phyloP scores from a whole-genome alignment of 2,329 filamentous ascomycete species.

The Nemania abortiva region DNA sequence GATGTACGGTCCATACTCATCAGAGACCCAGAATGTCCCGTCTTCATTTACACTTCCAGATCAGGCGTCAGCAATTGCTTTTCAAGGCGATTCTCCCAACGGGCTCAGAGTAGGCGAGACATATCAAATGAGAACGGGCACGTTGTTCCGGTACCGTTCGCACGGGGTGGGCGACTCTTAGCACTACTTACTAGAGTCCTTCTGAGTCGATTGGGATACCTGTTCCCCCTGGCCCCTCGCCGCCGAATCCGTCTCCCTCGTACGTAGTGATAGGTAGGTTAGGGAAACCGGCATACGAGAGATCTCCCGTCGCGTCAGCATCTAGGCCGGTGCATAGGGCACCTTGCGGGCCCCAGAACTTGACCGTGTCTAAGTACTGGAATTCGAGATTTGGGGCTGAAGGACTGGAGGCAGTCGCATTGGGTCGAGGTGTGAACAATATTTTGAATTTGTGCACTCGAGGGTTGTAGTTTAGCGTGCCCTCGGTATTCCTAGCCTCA shows the following conservation, averaged over 20 bases:
- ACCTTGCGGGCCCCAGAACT: slow-evolving; percentile 72
- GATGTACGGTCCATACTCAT: slow-evolving; percentile 78
- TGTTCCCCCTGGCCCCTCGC: slow-evolving; percentile 67
- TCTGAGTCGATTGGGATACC: slow-evolving; percentile 74
- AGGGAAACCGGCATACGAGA: slow-evolving; percentile 69
- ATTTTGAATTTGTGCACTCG: slow-evolving; percentile 77
- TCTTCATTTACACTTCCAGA: slow-evolving; percentile 61
- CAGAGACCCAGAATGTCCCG: slow-evolving; percentile 75
- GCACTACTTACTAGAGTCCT: slow-evolving; percentile 63
- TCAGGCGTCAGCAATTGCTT: background rate
- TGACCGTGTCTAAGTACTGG: slow-evolving; percentile 72
- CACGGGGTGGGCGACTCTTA: background rate
- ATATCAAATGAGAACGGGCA: background rate
- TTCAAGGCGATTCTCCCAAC: background rate
- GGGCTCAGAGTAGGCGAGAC: background rate
- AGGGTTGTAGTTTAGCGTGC: slow-evolving; percentile 75
- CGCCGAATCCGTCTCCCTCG: slow-evolving; percentile 75
- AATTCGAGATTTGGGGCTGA: slow-evolving; percentile 71
- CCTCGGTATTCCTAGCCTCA: slow-evolving; percentile 71
- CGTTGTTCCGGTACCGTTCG: background rate
- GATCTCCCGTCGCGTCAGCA: slow-evolving; percentile 64
- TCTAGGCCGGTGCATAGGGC: slow-evolving; percentile 74
- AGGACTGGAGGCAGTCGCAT: slow-evolving; percentile 65
- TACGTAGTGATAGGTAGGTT: slow-evolving; percentile 73
- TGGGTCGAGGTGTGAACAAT: slow-evolving; percentile 64